Evolutionary conservation across 495 filamentous ascomycete species (phyloP).

Genomic region (Aspergillus sparsus): DNA sequence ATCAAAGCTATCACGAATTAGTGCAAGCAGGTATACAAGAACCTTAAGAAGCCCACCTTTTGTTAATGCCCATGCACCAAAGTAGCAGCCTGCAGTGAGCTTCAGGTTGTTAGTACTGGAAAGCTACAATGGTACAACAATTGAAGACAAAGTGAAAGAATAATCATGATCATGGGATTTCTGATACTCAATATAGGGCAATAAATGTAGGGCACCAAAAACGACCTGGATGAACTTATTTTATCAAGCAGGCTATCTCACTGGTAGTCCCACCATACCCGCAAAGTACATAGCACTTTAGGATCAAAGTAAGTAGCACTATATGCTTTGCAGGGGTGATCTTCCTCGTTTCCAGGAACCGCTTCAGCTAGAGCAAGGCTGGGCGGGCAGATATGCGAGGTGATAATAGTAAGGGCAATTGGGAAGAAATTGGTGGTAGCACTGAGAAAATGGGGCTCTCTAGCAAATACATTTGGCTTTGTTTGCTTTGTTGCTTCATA

Average conservation of each 20-base stretch:
- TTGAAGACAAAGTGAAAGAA: constrained; percentile 17
- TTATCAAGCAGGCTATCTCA: constrained; percentile 76
- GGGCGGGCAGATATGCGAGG: constrained; percentile 97
- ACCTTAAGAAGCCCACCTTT: constrained; percentile 41
- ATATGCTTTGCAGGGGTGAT: constrained; percentile 79
- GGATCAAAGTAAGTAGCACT: constrained; percentile 73
- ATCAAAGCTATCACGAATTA: constrained; percentile 62
- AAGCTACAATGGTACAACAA: constrained; percentile 24
- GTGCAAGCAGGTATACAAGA: constrained; percentile 18
- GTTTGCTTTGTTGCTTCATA: constrained; percentile 10
- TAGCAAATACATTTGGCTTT: not conserved
- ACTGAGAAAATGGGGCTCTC: not conserved
- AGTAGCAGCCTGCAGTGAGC: constrained; percentile 51
- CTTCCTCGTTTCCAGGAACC: constrained; percentile 99
- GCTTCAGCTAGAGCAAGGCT: constrained; percentile 78
- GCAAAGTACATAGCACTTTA: constrained; percentile 69
- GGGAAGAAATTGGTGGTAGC: constrained; percentile 12
- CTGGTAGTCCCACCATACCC: constrained; percentile 86
- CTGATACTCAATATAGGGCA: constrained; percentile 18
- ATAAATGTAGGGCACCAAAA: constrained; percentile 85
- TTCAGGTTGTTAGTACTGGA: constrained; percentile 44
- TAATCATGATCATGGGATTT: constrained; percentile 26
- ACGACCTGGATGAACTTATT: constrained; percentile 68
- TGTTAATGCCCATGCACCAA: constrained; percentile 57
- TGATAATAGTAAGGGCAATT: constrained; percentile 32